Evolutionary conservation across 2,329 filamentous ascomycete genomes (phyloP).

Genomic region (Apiospora kogelbergensis): DNA sequence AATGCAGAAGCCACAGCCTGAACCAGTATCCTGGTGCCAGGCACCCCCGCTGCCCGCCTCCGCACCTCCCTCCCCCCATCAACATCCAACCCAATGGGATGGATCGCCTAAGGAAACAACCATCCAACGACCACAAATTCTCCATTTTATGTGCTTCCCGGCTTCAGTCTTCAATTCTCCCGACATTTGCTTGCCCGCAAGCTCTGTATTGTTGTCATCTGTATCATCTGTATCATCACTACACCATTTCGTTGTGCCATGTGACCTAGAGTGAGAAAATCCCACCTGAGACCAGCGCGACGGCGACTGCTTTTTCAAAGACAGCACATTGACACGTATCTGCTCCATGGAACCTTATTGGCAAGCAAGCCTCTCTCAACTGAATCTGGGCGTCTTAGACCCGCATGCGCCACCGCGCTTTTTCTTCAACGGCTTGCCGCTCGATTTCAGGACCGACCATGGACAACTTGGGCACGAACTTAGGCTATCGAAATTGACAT

Average conservation of each 20-base stretch:
- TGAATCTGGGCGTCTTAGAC: not conserved
- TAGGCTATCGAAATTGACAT: not conserved
- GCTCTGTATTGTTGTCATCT: too few species aligned
- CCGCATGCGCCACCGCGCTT: not conserved
- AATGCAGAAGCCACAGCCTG: not conserved
- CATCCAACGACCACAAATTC: too few species aligned
- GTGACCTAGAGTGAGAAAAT: too few species aligned
- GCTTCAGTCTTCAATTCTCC: not conserved
- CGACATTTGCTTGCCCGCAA: not conserved
- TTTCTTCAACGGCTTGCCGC: constrained; percentile 3
- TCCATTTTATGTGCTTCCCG: not conserved
- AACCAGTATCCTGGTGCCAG: not conserved
- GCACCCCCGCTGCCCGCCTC: not conserved
- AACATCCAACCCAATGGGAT: not conserved
- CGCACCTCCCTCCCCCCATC: not conserved
- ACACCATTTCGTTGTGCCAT: too few species aligned
- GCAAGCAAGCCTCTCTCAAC: not conserved
- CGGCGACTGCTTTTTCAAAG: not conserved
- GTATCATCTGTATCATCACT: not conserved
- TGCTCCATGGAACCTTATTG: not conserved
- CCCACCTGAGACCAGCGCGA: not conserved
- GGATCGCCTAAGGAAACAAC: not conserved
- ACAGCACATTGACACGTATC: not conserved
- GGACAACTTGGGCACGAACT: too few species aligned
- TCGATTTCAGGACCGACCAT: not conserved